Percentiles rank a stretch among this genome's conserved stretches.
Evolutionary conservation across 2,329 filamentous ascomycete genomes (phyloP).

Genomic region (Cladobotryum mycophilum): DNA sequence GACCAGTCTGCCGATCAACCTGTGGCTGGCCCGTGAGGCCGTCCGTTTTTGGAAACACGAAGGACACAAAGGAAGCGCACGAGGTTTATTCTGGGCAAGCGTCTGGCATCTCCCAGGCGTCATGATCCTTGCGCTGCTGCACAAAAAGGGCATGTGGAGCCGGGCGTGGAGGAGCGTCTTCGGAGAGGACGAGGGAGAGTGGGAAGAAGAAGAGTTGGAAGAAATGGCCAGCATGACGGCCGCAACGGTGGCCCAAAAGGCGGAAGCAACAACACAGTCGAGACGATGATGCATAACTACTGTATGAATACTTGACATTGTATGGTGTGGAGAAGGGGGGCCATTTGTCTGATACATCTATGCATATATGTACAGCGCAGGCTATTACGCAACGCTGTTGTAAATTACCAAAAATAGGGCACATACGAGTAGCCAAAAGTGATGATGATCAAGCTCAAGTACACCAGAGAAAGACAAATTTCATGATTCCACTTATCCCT

Average conservation of each 20-base stretch:
- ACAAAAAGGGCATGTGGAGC: constrained; percentile 90
- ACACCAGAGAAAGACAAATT: background rate
- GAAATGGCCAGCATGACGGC: constrained; percentile 33
- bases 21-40: constrained; percentile 77
- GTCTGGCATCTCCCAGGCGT: constrained; percentile 92
- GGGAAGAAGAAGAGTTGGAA: constrained; percentile 49
- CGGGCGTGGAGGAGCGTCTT: constrained; percentile 67
- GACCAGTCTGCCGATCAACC: constrained; percentile 75
- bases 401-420: constrained; percentile 8
- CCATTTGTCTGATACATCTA: too few relatives aligned
- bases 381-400: constrained; percentile 6
- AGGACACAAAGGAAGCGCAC: constrained; percentile 72
- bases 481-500: background rate
- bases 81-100: constrained; percentile 91
- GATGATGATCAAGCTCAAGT: background rate
- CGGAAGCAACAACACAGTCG: constrained; percentile 16
- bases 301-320: background rate
- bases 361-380: constrained; percentile 6
- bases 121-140: constrained; percentile 80
- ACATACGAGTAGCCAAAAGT: constrained; percentile 2
- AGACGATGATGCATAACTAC: constrained; percentile 4
- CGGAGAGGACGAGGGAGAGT: constrained; percentile 51
- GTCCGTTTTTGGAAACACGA: constrained; percentile 73
- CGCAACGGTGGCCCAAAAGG: constrained; percentile 18
- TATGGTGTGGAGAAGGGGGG: background rate